Conservation (phyloP, 805 yeast genomes). For the Candida koratica region DNA sequence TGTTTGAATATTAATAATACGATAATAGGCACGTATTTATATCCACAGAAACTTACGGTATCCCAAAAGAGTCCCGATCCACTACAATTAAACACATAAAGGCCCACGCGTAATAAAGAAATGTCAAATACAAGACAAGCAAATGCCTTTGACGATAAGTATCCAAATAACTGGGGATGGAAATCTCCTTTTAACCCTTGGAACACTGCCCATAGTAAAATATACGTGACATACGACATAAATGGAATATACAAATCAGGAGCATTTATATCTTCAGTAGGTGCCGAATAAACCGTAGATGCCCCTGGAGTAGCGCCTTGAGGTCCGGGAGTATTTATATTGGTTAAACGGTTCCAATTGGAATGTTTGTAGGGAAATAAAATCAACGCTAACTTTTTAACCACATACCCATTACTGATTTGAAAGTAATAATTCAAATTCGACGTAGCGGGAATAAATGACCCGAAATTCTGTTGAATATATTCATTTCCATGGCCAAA, state of each 20-base stretch:
- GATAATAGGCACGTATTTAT: slow-evolving; percentile 82
- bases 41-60: slow-evolving; percentile 84
- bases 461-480: slow-evolving; percentile 65
- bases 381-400: slow-evolving; percentile 66
- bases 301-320: background rate
- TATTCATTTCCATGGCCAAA: slow-evolving; percentile 77
- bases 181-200: slow-evolving; percentile 86
- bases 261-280: slow-evolving; percentile 84
- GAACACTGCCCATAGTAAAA: slow-evolving; percentile 75
- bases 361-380: slow-evolving; percentile 82
- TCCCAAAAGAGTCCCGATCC: slow-evolving; percentile 68
- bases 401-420: slow-evolving; percentile 84
- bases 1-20: slow-evolving; percentile 52
- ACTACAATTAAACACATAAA: slow-evolving; percentile 71
- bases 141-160: slow-evolving; percentile 77
- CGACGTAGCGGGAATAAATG: slow-evolving; percentile 43
- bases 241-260: slow-evolving; percentile 95
- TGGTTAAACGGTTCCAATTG: slow-evolving; percentile 67
- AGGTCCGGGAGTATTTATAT: slow-evolving; percentile 20
- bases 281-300: slow-evolving; percentile 53
- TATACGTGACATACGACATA: slow-evolving; percentile 88
- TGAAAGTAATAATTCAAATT: slow-evolving; percentile 84
- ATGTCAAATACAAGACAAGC: slow-evolving; percentile 81
- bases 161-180: slow-evolving; percentile 89
- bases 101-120: slow-evolving; percentile 68